Evolutionary conservation across 2,329 filamentous ascomycete genomes (phyloP), one percentile per base, ranked within the genome.

Genomic region (Clonostachys solani): DNA sequence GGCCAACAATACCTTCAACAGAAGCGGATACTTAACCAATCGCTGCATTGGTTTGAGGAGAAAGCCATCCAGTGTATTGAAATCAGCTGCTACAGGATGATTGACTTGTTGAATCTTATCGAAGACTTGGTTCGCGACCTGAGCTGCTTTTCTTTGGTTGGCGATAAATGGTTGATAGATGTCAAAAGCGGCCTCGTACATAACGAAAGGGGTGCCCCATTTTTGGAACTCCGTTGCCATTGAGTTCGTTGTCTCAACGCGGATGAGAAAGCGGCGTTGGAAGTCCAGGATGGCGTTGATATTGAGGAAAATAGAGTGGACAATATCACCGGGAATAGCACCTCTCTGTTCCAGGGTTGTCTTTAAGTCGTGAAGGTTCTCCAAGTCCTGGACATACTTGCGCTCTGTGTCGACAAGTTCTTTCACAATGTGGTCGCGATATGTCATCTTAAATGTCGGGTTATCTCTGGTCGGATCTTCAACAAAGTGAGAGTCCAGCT

Each of bases 111-210:
- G 80, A 45, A 97, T 89, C 64, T 94, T 95, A 58, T 94, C 87
- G 64, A 95, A 96, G 50, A 92, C 86, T 50, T 85, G 80, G 56
- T 88, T 84, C 13, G 91, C 92, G n/a, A 89, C 81, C 55, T 86
- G 81, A 46, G 92, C 91, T 49, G 92, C 95, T 62, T 90, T 92
- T 55, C 89, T 84, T 69, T 96, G 92, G 61, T 99, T 99, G 34
- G 94, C 90, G 56, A 97, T 97, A 59, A 97, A 99, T 2, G 92
- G 92, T 59, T 96, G 89, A 64, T 99, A 99, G 50, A 96, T 92
- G 52, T 86, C 83, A 65, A 99, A 96, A 0, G 84, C 82, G 49
- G 94, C 89, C 62, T 94, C 89, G 61, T 92, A 91, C 13, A 84
- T 75, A 13, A 87, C 79, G 61, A 97, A 97, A 0, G 95, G 81